Percentiles rank a stretch among this genome's conserved stretches.
phyloP scores from a whole-genome alignment of 805 yeast species.

The Saccharomycopsis schoenii region DNA sequence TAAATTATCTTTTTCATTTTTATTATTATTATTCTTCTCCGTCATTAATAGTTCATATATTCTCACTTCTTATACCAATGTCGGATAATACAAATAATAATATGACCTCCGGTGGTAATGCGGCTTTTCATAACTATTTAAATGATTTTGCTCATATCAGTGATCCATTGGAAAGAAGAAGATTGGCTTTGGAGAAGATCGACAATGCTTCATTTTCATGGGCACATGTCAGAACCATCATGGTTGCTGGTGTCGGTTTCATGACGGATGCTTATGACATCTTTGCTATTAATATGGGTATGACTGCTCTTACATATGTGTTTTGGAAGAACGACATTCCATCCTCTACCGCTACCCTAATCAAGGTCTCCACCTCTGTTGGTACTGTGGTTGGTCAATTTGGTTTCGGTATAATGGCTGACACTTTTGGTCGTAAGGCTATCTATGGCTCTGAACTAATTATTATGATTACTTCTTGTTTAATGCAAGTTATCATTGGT shows the following conservation, averaged over 20 bases:
- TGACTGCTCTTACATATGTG: conserved; percentile 68
- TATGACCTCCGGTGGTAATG: conserved; percentile 61
- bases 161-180: conserved; percentile 81
- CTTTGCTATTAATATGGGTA: conserved; percentile 78
- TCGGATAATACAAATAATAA: not conserved
- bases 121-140: conserved; percentile 76
- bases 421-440: conserved; percentile 73
- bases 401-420: conserved; percentile 76
- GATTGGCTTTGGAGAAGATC: conserved; percentile 73
- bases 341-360: conserved; percentile 58
- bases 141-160: conserved; percentile 74
- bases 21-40: not conserved
- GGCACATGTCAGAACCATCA: conserved; percentile 74
- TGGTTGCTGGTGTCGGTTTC: conserved; percentile 84
- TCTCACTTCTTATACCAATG: not conserved
- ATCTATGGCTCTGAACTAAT: conserved; percentile 83
- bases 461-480: conserved; percentile 70
- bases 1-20: no score
- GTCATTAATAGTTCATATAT: not conserved
- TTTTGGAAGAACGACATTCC: conserved; percentile 63
- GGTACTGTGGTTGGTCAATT: conserved; percentile 91
- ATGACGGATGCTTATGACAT: conserved; percentile 89
- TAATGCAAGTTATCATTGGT: conserved; percentile 70
- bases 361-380: conserved; percentile 84
- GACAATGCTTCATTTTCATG: conserved; percentile 73